These are phyloP conservation scores for Mortierella sp. DNA, from an alignment of 371 early-diverging fungal species.

Conservation along the genomic window DNA sequence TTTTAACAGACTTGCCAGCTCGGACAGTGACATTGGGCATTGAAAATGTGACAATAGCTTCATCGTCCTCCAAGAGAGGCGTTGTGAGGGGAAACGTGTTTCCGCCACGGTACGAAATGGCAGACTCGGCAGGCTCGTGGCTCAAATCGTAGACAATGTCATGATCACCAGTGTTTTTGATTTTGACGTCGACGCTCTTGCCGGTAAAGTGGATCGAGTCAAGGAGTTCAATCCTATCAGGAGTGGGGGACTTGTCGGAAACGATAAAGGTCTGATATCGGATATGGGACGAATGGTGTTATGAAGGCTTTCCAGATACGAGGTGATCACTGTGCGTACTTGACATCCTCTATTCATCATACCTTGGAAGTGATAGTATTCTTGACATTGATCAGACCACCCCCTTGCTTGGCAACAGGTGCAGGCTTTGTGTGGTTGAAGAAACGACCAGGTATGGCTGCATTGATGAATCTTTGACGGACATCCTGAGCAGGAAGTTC, in stretches of 20 bases:
- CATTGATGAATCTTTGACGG: conserved; percentile 42
- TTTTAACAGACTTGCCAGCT: conserved; percentile 55
- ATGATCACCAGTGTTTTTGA: conserved; percentile 69
- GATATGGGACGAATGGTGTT: no score
- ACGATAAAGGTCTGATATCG: conserved; percentile 46
- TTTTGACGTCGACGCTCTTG: conserved; percentile 58
- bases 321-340: no score
- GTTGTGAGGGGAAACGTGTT: conserved; percentile 34
- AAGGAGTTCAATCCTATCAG: conserved; percentile 73
- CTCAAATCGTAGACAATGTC: conserved; percentile 63
- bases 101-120: conserved; percentile 54
- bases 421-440: conserved; percentile 56
- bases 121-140: conserved; percentile 59
- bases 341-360: neutral
- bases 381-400: conserved; percentile 73
- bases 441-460: conserved; percentile 44
- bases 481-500: conserved; percentile 18
- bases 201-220: conserved; percentile 60
- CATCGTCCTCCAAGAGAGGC: conserved; percentile 45
- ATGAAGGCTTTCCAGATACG: no score
- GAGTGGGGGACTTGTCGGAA: no score
- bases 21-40: conserved; percentile 39
- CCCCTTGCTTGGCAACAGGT: conserved; percentile 71
- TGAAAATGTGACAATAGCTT: conserved; percentile 54
- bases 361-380: conserved; percentile 60